These are phyloP conservation scores for Didymella segeticola DNA, from an alignment of 2,329 filamentous ascomycete species.

Conservation along the genomic window DNA sequence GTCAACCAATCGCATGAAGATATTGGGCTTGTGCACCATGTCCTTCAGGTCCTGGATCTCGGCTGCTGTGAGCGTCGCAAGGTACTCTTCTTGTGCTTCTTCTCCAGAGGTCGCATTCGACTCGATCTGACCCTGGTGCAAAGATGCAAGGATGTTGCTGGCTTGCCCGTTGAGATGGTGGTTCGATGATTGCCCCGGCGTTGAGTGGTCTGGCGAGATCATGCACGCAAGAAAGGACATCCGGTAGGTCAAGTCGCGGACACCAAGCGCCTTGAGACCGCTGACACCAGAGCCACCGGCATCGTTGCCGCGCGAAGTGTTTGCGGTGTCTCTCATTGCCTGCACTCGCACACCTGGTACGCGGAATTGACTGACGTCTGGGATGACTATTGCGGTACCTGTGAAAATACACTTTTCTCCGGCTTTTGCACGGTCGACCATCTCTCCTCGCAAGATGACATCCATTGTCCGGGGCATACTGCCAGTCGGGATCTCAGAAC, in stretches of 20 bases:
- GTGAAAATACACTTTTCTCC: conserved; percentile 99
- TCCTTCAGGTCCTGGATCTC: conserved; percentile 91
- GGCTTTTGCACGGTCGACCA: conserved; percentile 95
- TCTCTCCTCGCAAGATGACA: conserved; percentile 93
- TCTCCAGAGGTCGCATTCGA: conserved; percentile 70
- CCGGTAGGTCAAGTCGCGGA: conserved; percentile 92
- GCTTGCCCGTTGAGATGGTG: conserved; percentile 75
- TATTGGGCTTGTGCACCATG: conserved; percentile 95
- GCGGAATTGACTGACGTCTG: conserved; percentile 92
- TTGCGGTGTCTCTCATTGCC: conserved; percentile 81
- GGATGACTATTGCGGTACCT: conserved; percentile 92
- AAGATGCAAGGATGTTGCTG: conserved; percentile 81
- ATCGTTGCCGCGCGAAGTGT: conserved; percentile 75
- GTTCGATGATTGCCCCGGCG: conserved; percentile 75
- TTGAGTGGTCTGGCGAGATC: conserved; percentile 87
- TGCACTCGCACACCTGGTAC: conserved; percentile 85
- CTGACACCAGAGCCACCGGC: conserved; percentile 83
- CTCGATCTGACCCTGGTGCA: conserved; percentile 77
- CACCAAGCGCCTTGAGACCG: conserved; percentile 90
- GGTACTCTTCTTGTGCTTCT: conserved; percentile 83
- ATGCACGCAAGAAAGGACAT: conserved; percentile 97
- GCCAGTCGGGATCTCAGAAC: conserved; percentile 95
- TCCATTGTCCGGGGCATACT: conserved; percentile 99
- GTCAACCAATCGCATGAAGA: conserved; percentile 90
- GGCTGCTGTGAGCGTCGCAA: conserved; percentile 81